Evolutionary conservation across 257 asterid genomes (phyloP).

Genomic region (Nicotiana paniculata): DNA sequence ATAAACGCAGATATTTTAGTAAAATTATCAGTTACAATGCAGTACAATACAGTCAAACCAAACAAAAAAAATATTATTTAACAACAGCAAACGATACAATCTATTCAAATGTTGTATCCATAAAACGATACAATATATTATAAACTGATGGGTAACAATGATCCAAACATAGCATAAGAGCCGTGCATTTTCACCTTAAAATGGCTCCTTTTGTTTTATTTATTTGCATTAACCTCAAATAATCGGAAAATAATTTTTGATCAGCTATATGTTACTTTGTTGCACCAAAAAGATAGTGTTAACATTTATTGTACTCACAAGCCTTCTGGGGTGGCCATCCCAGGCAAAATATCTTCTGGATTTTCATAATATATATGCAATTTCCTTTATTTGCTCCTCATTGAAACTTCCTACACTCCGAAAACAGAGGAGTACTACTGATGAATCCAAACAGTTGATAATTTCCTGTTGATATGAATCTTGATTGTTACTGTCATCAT

Average conservation of each 20-base stretch:
- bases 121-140: no score
- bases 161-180: background rate
- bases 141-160: no score
- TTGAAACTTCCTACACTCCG: slow-evolving; percentile 21
- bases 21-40: no score
- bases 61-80: no score
- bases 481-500: background rate
- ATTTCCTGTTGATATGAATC: background rate
- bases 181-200: background rate
- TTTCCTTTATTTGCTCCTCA: slow-evolving; percentile 19
- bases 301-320: no score
- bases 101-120: no score
- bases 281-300: no score
- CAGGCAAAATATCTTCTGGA: slow-evolving; percentile 12
- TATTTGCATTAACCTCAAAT: background rate
- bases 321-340: slow-evolving; percentile 20
- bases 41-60: no score
- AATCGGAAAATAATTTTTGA: no score
- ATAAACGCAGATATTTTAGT: no score
- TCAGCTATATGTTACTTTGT: no score
- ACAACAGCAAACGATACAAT: no score
- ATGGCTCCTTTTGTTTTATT: background rate
- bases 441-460: slow-evolving; percentile 19
- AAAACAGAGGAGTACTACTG: slow-evolving; percentile 23
- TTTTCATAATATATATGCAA: slow-evolving; percentile 11